Base-by-base conservation (phyloP, 768 basidiomycete species). In the Termitomyces heimii region DNA sequence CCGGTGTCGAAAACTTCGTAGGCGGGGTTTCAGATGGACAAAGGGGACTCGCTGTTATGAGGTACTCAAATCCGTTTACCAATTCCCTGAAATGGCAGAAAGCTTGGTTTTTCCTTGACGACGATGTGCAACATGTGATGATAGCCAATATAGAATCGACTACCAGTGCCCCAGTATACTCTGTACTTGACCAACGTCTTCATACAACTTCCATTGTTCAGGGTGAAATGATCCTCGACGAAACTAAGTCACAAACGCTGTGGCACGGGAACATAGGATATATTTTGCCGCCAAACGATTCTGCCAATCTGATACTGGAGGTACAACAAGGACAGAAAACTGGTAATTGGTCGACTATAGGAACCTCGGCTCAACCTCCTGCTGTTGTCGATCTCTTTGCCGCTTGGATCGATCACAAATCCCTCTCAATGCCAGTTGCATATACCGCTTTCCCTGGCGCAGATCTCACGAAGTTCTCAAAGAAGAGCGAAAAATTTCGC, bases 231-330 rank as follows among this genome's bases (percentile, higher is more conserved):
- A 28, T 34, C 7, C 32, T 63, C 32, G 39, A 53, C 39, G 58
- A 42, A 50, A 57, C 16, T 45, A 58, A 56, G 24, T 66, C 68
- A 3, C 63, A 66, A 7, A 74, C 82, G 5, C 70, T 89, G 12
- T 88, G 84, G 82, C 87, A 89, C 63, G 84, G 76, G 43, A 71
- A 75, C 45, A 77, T 86, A n/a, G 88, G 88, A 2, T 89, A 89
- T 63, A 56, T 68, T 7, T 78, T 89, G 62, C 66, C 73, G 20
- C 61, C 62, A n/a, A 65, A 65, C 54, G 62, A 69, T 40, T 65
- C 64, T 10, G 65, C 77, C 4, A 67, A 70, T 4, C 54, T 79
- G 24, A 65, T 70, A 2, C 43, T 76, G 0, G 71, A 81, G 51
- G 72, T 78, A 5, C 0, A 4, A 40, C n/a, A n/a, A 4, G 82